These are phyloP conservation scores for Spergularia bocconei DNA, from an alignment of 148 eudicot genomes.

Conservation along the genomic window DNA sequence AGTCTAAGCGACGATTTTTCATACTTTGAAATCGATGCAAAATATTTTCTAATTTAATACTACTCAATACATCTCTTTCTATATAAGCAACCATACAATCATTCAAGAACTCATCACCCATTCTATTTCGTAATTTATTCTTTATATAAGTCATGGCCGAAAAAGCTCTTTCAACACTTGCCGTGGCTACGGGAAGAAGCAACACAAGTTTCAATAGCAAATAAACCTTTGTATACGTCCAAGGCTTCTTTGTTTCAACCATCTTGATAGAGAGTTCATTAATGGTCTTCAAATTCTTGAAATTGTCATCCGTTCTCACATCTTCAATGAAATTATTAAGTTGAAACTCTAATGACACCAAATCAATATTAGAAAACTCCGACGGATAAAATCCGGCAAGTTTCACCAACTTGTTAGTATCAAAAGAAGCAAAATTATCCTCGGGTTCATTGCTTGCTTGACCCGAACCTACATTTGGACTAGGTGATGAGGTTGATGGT, in stretches of 20 bases:
- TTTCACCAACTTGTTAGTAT: not conserved
- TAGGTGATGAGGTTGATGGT: too few species aligned
- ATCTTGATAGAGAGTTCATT: not conserved
- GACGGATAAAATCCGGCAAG: not conserved
- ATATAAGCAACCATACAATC: not conserved
- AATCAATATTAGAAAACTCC: not conserved
- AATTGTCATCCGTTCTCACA: not conserved
- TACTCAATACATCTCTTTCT: not conserved
- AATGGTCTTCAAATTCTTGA: not conserved
- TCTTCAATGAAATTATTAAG: not conserved
- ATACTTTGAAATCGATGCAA: too few species aligned
- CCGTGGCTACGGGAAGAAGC: not conserved
- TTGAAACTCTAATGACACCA: not conserved
- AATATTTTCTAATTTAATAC: too few species aligned
- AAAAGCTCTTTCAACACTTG: slow-evolving; percentile 10
- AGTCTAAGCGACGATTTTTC: too few species aligned
- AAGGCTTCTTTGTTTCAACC: not conserved
- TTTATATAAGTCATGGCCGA: not conserved
- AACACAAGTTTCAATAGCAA: not conserved
- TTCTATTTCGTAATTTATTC: not conserved
- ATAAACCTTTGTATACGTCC: not conserved
- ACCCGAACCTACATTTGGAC: too few species aligned
- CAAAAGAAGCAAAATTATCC: not conserved
- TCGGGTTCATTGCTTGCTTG: not conserved
- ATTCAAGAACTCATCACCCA: not conserved